Evolutionary conservation across 176 grass and related monocot species (phyloP), one percentile per base, ranked within the genome.

Genomic region (Zizania latifolia): DNA sequence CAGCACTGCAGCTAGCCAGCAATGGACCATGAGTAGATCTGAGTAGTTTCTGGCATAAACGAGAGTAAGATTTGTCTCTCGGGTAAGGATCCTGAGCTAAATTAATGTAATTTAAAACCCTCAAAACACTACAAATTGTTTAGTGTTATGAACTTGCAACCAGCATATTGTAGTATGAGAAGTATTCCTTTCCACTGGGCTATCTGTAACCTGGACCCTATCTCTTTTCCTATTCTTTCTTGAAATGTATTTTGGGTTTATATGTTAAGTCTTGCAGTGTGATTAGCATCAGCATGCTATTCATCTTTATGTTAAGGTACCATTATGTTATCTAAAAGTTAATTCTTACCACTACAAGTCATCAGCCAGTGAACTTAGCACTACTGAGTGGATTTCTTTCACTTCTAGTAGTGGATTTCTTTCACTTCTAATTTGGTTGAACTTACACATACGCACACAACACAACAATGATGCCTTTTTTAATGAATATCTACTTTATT

Each of bases 241-340:
- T 17, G 26, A 84, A 77, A 41, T 78, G 19, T 5, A 26, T 64
- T 46, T 71, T 64, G n/a, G 13, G 27, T 56, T 64, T 58, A 45
- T 46, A 38, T 57, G 10, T 38, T 59, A 72, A 29, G 10, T 17
- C 50, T 51, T 48, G 4, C 26, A 21, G 37, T 5, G 4, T 15
- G 39, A 53, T 72, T 27, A 11, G 14, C 40, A 34, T 58, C 8
- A 8, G 4, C n/a, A 14, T 67, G 14, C 15, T 58, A 46, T 24
- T 53, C 12, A 16, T 43, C 21, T 66, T 34, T 75, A 41, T 32
- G 19, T 68, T 60, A n/a, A 32, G 33, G 2, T 71, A 24, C 3
- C 14, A 46, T 68, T 36, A 58, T 67, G 51, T 76, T 31, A 40
- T 62, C 32, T 70, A 4, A n/a, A 40, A 75, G 50, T 12, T 40